Percentiles rank a stretch among this genome's conserved stretches.
phyloP scores from a whole-genome alignment of 129 eudicot species.

The Centrapalus pauciflorus region DNA sequence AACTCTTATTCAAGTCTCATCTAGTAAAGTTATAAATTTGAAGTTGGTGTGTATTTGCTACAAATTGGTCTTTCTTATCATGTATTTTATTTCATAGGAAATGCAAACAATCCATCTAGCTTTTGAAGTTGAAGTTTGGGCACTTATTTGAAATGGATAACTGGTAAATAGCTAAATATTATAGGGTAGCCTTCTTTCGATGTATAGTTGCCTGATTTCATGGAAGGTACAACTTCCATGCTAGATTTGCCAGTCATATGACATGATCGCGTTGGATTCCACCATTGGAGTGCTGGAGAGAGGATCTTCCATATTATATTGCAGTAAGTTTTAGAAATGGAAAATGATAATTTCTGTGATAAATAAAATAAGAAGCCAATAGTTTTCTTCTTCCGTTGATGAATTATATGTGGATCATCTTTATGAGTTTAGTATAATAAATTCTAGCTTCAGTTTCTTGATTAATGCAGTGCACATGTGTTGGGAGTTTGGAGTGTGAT shows the following conservation, averaged over 20 bases:
- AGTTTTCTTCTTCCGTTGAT: not conserved
- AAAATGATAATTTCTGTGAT: not conserved
- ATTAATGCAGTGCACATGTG: not conserved
- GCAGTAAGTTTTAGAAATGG: not conserved
- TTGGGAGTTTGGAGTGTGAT: not conserved
- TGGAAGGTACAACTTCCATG: not conserved
- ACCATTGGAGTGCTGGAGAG: not conserved
- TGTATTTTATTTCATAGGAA: not conserved
- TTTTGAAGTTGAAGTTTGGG: not conserved
- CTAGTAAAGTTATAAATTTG: not conserved
- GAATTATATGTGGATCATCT: conserved; percentile 2
- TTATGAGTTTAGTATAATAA: not conserved
- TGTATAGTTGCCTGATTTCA: not conserved
- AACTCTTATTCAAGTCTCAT: not conserved
- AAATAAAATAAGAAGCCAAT: not conserved
- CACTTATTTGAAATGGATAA: not conserved
- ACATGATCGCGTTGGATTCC: not conserved
- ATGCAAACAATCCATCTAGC: not conserved
- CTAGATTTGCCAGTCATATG: not conserved
- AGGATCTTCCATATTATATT: not conserved
- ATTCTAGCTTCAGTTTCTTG: not conserved
- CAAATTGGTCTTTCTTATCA: not conserved
- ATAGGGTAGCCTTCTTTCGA: not conserved
- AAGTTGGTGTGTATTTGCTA: not conserved
- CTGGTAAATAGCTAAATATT: not conserved